A percentile compares a stretch with the other conserved stretches of the same genome.
Conservation (phyloP, 768 basidiomycete genomes). For the Hypholoma fasciculare region DNA sequence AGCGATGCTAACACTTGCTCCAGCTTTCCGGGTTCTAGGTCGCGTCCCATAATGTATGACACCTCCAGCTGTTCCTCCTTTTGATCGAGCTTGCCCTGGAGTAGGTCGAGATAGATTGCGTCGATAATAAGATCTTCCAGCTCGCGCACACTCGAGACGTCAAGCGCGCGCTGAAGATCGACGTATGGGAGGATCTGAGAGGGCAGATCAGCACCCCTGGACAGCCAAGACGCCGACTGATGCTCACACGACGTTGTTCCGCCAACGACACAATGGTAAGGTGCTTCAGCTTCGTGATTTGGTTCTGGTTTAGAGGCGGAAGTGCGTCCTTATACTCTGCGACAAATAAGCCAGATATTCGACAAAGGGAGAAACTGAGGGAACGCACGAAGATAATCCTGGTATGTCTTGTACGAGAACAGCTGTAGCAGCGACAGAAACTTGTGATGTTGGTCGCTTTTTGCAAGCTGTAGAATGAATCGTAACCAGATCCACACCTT, state of each 20-base stretch:
- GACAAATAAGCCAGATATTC: constrained; percentile 7
- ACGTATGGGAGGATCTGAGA: constrained; percentile 81
- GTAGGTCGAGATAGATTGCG: constrained; percentile 88
- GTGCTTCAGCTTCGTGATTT: constrained; percentile 88
- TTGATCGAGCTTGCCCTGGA: constrained; percentile 93
- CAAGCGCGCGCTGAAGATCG: constrained; percentile 65
- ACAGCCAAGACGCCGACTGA: neutral
- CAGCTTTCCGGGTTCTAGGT: constrained; percentile 77
- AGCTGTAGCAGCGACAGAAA: constrained; percentile 72
- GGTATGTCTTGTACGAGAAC: constrained; percentile 89
- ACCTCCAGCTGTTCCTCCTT: constrained; percentile 88
- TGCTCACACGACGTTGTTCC: constrained; percentile 68
- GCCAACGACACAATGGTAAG: constrained; percentile 89
- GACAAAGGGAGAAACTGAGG: neutral
- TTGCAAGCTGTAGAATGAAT: constrained; percentile 53
- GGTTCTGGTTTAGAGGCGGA: constrained; percentile 69
- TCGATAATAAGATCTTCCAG: constrained; percentile 98
- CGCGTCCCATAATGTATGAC: constrained; percentile 90
- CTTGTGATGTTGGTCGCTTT: constrained; percentile 60
- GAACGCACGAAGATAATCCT: constrained; percentile 73
- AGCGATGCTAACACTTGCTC: constrained; percentile 61
- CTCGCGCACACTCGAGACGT: constrained; percentile 79
- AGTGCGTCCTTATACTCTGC: constrained; percentile 66
- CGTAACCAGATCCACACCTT: neutral
- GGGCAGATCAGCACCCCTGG: neutral